phyloP scores from a whole-genome alignment of 1,139 yeast species.

The Kodamaea anthophila region DNA sequence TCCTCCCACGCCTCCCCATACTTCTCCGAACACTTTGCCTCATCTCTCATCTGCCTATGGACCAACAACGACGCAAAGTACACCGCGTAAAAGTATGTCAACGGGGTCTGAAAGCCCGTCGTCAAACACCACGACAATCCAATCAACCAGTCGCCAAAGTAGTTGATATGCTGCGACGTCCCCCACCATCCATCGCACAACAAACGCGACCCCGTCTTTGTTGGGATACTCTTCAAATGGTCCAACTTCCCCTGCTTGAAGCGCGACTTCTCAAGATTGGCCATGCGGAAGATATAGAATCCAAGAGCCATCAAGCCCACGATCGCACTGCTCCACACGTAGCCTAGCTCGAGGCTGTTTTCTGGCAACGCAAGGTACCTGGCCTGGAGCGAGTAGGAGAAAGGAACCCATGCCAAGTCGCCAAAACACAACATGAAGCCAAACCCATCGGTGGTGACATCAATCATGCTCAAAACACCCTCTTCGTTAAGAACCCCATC shows the following conservation, averaged over 20 bases:
- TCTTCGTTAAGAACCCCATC: slow-evolving; percentile 92
- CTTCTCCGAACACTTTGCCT: slow-evolving; percentile 79
- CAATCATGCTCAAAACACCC: slow-evolving; percentile 90
- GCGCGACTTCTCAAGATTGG: slow-evolving; percentile 79
- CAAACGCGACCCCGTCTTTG: slow-evolving; percentile 74
- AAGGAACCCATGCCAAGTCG: slow-evolving; percentile 90
- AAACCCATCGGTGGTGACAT: slow-evolving; percentile 91
- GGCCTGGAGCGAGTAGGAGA: slow-evolving; percentile 81
- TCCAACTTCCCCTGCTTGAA: slow-evolving; percentile 75
- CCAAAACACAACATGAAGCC: slow-evolving; percentile 96
- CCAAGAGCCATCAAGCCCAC: slow-evolving; percentile 50
- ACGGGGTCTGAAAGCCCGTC: slow-evolving; percentile 74
- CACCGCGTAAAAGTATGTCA: slow-evolving; percentile 81
- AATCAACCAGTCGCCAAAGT: slow-evolving; percentile 91
- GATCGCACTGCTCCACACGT: slow-evolving; percentile 26
- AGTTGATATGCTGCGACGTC: slow-evolving; percentile 84
- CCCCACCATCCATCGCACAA: slow-evolving; percentile 97
- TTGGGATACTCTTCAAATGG: slow-evolving; percentile 57
- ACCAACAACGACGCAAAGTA: slow-evolving; percentile 77
- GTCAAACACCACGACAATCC: slow-evolving; percentile 92
- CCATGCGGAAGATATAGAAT: slow-evolving; percentile 72
- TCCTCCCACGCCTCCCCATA: slow-evolving; percentile 83
- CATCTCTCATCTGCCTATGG: slow-evolving; percentile 90
- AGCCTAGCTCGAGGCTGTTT: slow-evolving; percentile 56
- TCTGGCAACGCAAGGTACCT: slow-evolving; percentile 61